Percentiles rank a stretch among this genome's conserved stretches.
These are phyloP conservation scores for Cynanchum wilfordii DNA, from an alignment of 257 asterid genomes.

Conservation along the genomic window DNA sequence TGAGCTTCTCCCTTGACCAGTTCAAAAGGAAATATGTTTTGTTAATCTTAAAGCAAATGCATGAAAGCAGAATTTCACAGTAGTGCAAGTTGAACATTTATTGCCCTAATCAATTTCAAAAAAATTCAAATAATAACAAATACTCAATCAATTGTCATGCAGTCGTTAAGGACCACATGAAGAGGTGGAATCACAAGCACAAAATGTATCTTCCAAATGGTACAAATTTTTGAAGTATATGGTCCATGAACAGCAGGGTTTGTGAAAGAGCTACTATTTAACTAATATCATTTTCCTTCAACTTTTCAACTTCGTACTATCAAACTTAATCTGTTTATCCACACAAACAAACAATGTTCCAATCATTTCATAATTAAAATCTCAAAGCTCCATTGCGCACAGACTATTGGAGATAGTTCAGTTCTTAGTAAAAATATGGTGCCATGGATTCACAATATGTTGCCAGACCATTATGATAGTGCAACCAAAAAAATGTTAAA, in stretches of 20 bases:
- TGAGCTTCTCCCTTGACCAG: background rate
- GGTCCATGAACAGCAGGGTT: background rate
- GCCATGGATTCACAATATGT: background rate
- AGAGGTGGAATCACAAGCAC: background rate
- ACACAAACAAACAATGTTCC: background rate
- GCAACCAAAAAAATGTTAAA: background rate
- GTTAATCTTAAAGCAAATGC: background rate
- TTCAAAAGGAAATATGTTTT: background rate
- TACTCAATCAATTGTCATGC: background rate
- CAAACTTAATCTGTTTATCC: background rate
- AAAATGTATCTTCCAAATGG: background rate
- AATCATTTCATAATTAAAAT: background rate
- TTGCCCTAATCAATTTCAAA: background rate
- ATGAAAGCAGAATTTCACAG: background rate
- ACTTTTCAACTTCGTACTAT: background rate
- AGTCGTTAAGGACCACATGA: background rate
- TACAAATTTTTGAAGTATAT: background rate
- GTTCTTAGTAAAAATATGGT: background rate
- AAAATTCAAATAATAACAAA: background rate
- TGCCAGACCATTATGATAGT: background rate
- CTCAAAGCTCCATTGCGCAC: background rate
- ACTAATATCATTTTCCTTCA: background rate
- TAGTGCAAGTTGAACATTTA: background rate
- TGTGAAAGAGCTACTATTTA: background rate
- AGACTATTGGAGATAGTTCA: background rate